Percentiles rank a stretch among this genome's conserved stretches.
Conservation (phyloP, 768 basidiomycete species). For the Saitozyma podzolica region DNA sequence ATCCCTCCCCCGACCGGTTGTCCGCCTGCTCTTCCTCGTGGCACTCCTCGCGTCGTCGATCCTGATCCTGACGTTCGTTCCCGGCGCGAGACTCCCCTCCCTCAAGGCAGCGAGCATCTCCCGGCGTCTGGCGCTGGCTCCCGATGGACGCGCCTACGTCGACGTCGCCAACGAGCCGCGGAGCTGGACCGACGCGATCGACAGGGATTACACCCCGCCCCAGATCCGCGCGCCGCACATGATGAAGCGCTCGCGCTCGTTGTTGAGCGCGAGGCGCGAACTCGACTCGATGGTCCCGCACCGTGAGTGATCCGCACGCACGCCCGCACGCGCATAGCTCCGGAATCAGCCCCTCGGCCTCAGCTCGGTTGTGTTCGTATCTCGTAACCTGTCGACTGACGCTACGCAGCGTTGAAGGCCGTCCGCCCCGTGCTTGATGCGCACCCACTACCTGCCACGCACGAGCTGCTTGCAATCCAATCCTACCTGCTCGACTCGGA, state of each 20-base stretch:
- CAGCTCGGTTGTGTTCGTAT: background rate
- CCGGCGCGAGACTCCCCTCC: conserved; percentile 31
- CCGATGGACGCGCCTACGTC: conserved; percentile 27
- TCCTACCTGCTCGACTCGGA: conserved; percentile 44
- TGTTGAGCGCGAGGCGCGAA: no score
- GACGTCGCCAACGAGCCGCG: conserved; percentile 15
- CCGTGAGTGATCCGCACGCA: no score
- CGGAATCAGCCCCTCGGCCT: no score
- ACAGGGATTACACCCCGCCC: conserved; percentile 38
- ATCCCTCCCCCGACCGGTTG: conserved; percentile 31
- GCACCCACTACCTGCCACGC: conserved; percentile 33
- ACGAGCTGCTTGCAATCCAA: conserved; percentile 52
- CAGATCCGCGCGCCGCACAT: conserved; percentile 29
- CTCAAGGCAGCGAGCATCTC: conserved; percentile 27
- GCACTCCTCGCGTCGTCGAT: conserved; percentile 26
- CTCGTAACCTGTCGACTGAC: background rate
- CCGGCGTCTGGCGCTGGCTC: conserved; percentile 27
- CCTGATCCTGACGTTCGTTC: conserved; percentile 29
- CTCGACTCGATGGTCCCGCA: no score
- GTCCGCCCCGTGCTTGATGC: conserved; percentile 1
- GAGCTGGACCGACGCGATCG: conserved; percentile 21
- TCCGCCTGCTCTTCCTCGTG: conserved; percentile 32
- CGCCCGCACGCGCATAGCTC: no score
- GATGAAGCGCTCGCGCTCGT: conserved; percentile 14
- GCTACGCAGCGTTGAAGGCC: no score